Conservation (phyloP, 176 grass and related monocot genomes). For the Saccharum spontaneum region DNA sequence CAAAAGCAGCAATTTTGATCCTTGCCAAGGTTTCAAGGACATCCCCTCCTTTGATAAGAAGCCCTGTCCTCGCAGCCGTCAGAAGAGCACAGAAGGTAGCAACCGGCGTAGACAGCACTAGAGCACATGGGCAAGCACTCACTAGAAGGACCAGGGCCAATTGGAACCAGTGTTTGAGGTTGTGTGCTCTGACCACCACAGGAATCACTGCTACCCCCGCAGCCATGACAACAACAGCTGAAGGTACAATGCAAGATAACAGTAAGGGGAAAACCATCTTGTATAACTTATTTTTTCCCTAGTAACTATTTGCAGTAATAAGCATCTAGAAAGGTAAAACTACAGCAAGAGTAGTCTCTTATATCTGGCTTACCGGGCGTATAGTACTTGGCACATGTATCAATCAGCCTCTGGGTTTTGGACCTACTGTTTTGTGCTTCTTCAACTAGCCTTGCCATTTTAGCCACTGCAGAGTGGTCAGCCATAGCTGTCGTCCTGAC, state of each 20-base stretch:
- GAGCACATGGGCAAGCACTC: constrained; percentile 88
- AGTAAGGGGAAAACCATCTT: neutral
- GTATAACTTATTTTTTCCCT: neutral
- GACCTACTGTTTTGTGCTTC: constrained; percentile 96
- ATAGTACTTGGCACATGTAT: constrained; percentile 90
- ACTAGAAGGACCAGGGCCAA: constrained; percentile 86
- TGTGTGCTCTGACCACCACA: constrained; percentile 37
- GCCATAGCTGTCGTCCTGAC: constrained; percentile 84
- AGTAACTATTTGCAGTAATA: neutral
- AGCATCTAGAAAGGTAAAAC: neutral
- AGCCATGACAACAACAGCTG: constrained; percentile 80
- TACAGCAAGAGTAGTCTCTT: neutral
- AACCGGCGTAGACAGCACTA: constrained; percentile 85
- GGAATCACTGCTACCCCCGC: constrained; percentile 65
- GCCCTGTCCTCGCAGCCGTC: constrained; percentile 66
- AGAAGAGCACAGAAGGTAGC: constrained; percentile 95
- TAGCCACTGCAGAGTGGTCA: constrained; percentile 81
- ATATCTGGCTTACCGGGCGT: constrained; percentile 59
- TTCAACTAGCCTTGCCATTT: constrained; percentile 91
- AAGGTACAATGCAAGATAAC: constrained; percentile 34
- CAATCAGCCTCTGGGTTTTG: constrained; percentile 74
- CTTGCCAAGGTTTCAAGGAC: constrained; percentile 76
- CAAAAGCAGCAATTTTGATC: constrained; percentile 77
- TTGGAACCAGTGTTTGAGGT: constrained; percentile 61
- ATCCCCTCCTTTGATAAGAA: constrained; percentile 94